Evolutionary conservation across 371 early-diverging fungal species (phyloP).

Genomic region (Syncephalastrum contaminatum): DNA sequence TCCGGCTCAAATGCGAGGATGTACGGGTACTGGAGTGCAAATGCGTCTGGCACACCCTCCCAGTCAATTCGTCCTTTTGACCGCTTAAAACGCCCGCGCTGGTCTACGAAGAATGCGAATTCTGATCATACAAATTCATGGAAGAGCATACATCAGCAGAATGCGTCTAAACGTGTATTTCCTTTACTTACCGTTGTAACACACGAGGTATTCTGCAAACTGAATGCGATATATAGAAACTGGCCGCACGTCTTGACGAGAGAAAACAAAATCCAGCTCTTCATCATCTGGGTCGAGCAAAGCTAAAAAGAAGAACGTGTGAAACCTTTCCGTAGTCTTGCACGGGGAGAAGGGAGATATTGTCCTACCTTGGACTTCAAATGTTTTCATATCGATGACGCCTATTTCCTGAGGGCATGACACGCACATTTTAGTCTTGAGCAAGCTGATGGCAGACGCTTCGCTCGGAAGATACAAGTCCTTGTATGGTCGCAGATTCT

Average conservation of each 20-base stretch:
- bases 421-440: conserved; percentile 85
- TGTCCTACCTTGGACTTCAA: conserved; percentile 45
- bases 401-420: conserved; percentile 93
- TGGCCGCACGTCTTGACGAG: conserved; percentile 45
- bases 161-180: not conserved
- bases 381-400: conserved; percentile 81
- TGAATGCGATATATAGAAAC: conserved; percentile 75
- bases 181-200: conserved; percentile 66
- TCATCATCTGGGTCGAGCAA: conserved; percentile 41
- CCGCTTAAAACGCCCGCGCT: conserved; percentile 40
- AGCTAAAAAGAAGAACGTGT: conserved; percentile 11
- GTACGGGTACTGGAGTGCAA: conserved; percentile 76
- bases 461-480: conserved; percentile 92
- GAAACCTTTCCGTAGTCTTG: not conserved
- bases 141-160: conserved; percentile 20
- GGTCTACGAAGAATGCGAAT: conserved; percentile 90
- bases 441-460: conserved; percentile 78
- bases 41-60: conserved; percentile 55
- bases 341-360: not conserved
- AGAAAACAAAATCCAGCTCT: conserved; percentile 25
- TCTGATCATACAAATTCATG: conserved; percentile 51
- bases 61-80: conserved; percentile 37
- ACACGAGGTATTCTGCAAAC: conserved; percentile 79
- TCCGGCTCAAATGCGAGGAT: conserved; percentile 85
- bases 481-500: conserved; percentile 65